Evolutionary conservation across 768 basidiomycete genomes (phyloP).

Genomic region (Kwoniella dendrophila): DNA sequence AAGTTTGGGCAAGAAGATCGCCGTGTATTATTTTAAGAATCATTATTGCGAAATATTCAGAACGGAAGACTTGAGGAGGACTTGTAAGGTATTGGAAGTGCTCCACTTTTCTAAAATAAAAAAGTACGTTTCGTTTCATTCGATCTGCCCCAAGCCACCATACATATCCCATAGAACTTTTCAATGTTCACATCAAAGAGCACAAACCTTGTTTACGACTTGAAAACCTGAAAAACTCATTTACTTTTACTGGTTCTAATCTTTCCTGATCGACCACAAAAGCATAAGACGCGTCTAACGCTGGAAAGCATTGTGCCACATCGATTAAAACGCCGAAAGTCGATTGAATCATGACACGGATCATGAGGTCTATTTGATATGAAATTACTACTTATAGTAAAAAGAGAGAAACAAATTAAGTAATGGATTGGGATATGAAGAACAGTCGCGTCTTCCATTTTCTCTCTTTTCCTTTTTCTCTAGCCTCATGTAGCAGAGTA

Average conservation of each 20-base stretch:
- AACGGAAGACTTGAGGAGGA: not conserved
- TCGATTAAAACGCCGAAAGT: not conserved
- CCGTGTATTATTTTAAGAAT: no score
- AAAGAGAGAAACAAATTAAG: conserved; percentile 7
- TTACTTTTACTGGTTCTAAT: no score
- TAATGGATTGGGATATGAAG: not conserved
- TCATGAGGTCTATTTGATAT: not conserved
- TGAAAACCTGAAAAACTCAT: conserved; percentile 21
- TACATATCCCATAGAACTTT: conserved; percentile 10
- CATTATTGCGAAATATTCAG: no score
- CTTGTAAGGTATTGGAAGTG: not conserved
- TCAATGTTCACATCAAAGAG: conserved; percentile 18
- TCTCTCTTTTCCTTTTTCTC: no score
- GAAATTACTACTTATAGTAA: not conserved
- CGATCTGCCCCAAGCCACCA: not conserved
- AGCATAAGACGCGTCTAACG: conserved; percentile 18
- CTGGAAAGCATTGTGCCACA: conserved; percentile 3
- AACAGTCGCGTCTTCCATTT: conserved; percentile 9
- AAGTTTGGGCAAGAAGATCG: no score
- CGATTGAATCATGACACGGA: conserved; percentile 11
- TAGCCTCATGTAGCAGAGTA: no score
- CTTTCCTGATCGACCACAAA: no score
- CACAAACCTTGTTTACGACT: not conserved
- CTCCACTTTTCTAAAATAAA: not conserved
- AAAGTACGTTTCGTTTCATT: not conserved